Evolutionary conservation across 129 eudicot species (phyloP), one percentile per base, ranked within the genome.

Genomic region (Rutidosis leptorrhynchoides): DNA sequence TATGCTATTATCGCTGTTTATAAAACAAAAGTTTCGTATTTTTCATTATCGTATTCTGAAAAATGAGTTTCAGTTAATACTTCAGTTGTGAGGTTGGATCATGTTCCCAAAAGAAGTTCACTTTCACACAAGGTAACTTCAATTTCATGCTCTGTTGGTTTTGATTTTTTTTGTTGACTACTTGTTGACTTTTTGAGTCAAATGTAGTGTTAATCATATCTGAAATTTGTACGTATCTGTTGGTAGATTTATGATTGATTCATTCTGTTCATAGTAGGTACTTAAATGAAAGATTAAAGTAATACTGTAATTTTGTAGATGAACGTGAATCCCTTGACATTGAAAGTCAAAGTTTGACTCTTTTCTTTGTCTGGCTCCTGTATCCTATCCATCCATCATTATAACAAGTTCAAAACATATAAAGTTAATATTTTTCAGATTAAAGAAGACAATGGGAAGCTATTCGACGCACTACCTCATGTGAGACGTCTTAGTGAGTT

Each of bases 401-500:
- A 40, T 40, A 40, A 40, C 46, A 40, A n/a, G n/a, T n/a, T n/a
- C n/a, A n/a, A n/a, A n/a, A n/a, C n/a, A n/a, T n/a, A n/a, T n/a
- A 51, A 20, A 28, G 7, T 54, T 22, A 57, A 23, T 64, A 16
- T 10, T 33, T 7, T 65, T 29, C 62, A 90, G 97, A 85, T 61
- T 57, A 57, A 67, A 57, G 52, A 26, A 61, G 79, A 57, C 49
- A 77, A 75, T 30, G 79, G 49, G 59, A 80, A 43, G 33, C 67
- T 71, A 53, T 59, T 40, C 27, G 63, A 80, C 51, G 15, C 54
- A 11, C 77, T 84, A 67, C 96, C 96, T 24, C 79, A 77, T 11
- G 85, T 90, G 69, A 82, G 81, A 83, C 65, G 82, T 61, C 90
- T 87, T 54, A 77, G 82, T 52, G 77, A 79, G 59, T 78, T 84